Evolutionary conservation across 345 rosid genomes (phyloP), one percentile per base, ranked within the genome.

Genomic region (Lepidium africanum): DNA sequence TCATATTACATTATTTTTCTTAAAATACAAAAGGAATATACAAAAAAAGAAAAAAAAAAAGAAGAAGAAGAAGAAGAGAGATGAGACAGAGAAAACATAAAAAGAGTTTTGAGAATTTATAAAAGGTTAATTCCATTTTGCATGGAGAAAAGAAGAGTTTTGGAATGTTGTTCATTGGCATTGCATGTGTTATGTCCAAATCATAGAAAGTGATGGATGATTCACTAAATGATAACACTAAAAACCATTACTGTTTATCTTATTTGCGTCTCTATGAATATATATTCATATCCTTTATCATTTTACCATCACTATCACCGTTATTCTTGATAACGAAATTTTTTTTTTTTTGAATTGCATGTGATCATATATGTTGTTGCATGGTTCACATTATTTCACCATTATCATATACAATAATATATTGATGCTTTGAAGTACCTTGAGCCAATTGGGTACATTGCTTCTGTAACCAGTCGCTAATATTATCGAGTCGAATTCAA

Each of bases 391-490:
- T 64, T 0, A 14, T 71, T 71, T 55, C 70, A 57, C 39, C 49
- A 72, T 71, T 55, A 71, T 71, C 40, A 25, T 5, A 23, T 11
- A 42, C 5, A 48, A 40, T 32, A 15, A 12, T 21, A 35, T 42
- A 53, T n/a, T 32, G 33, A 2, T 21, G 1, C 1, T 55, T 12
- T 17, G 0, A 13, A 16, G 69, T 81, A 93, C 98, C 96, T 88
- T 83, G 68, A 93, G 92, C 98, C 98, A 93, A 72, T 70, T 54
- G 36, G 97, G 96, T n/a, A 93, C 97, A 13, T 82, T 93, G 77
- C 98, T 93, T 71, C 76, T 88, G 64, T 88, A 93, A 7, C 98
- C 98, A 23, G 98, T 93, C 48, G 98, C 98, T 53, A 93, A 67
- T 56, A 93, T 83, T 72, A 93, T 80, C 3, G 98, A 77, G 66